phyloP scores from a whole-genome alignment of 140 eudicot genomes.

The Bidens hawaiensis region DNA sequence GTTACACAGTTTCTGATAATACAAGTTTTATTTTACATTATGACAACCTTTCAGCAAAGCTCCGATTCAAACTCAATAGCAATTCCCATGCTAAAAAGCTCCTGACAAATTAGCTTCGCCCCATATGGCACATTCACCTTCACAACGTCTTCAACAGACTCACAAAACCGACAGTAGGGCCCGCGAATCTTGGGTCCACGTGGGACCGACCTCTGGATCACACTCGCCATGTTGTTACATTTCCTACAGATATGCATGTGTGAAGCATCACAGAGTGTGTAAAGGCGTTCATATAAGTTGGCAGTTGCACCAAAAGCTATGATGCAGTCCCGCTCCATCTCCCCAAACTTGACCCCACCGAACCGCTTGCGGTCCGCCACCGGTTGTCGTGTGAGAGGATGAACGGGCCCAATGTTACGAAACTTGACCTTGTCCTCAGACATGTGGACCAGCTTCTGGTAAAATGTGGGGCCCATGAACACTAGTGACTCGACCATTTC shows the following conservation, averaged over 20 bases:
- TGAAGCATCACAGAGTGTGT: conserved; percentile 78
- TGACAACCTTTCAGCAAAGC: conserved; percentile 39
- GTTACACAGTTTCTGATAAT: not conserved
- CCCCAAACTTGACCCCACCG: conserved; percentile 87
- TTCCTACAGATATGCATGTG: conserved; percentile 80
- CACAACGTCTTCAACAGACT: conserved; percentile 71
- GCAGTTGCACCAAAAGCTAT: conserved; percentile 84
- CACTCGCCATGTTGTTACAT: conserved; percentile 73
- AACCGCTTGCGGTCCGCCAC: conserved; percentile 89
- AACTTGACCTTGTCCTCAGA: conserved; percentile 91
- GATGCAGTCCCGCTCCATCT: conserved; percentile 91
- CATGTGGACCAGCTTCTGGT: conserved; percentile 88
- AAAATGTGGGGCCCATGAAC: conserved; percentile 93
- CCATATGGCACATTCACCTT: conserved; percentile 84
- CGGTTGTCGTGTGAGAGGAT: conserved; percentile 92
- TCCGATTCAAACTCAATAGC: conserved; percentile 66
- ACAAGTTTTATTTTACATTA: conserved; percentile 2
- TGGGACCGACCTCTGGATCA: conserved; percentile 57
- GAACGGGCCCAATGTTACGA: conserved; percentile 81
- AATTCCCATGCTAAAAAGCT: conserved; percentile 94
- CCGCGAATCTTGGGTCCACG: conserved; percentile 87
- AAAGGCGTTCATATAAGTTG: conserved; percentile 74
- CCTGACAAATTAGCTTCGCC: conserved; percentile 81
- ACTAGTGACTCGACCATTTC: conserved; percentile 69
- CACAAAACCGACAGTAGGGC: conserved; percentile 77